These are phyloP conservation scores for Blastomyces gilchristii DNA, from an alignment of 2,329 filamentous ascomycete species.

Conservation along the genomic window DNA sequence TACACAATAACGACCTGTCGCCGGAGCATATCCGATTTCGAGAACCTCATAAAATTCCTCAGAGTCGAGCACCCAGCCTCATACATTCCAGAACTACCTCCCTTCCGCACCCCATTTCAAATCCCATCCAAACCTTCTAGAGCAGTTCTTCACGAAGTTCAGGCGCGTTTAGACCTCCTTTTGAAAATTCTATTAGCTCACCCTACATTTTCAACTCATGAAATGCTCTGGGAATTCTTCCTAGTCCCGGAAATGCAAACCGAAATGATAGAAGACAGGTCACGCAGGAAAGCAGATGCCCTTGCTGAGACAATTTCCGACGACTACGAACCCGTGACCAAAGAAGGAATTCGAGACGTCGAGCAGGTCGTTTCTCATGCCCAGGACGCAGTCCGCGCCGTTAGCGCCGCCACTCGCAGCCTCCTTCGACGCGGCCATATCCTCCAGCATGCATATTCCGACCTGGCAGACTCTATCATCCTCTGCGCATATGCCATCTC, in stretches of 20 bases:
- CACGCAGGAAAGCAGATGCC: constrained; percentile 72
- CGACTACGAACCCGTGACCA: constrained; percentile 67
- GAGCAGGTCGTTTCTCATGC: constrained; percentile 89
- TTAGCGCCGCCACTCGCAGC: constrained; percentile 73
- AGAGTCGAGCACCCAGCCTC: constrained; percentile 86
- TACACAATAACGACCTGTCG: constrained; percentile 86
- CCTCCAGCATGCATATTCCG: constrained; percentile 52
- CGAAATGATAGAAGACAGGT: constrained; percentile 81
- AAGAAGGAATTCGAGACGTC: constrained; percentile 69
- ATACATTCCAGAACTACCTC: constrained; percentile 73
- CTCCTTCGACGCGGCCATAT: constrained; percentile 70
- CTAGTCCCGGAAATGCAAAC: constrained; percentile 87
- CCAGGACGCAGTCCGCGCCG: constrained; percentile 73
- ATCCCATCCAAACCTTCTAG: constrained; percentile 86
- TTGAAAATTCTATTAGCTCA: constrained; percentile 77
- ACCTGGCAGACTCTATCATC: constrained; percentile 34
- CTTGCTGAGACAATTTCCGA: constrained; percentile 76
- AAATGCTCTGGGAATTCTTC: constrained; percentile 99
- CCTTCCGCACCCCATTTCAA: constrained; percentile 78
- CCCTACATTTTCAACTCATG: constrained; percentile 87
- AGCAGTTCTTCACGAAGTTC: constrained; percentile 75
- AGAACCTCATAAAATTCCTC: constrained; percentile 75
- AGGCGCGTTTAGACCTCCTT: constrained; percentile 77
- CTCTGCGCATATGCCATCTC: constrained; percentile 40
- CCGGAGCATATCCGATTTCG: constrained; percentile 78